Evolutionary conservation across 2,329 filamentous ascomycete genomes (phyloP).

Genomic region (Xylaria sp.): DNA sequence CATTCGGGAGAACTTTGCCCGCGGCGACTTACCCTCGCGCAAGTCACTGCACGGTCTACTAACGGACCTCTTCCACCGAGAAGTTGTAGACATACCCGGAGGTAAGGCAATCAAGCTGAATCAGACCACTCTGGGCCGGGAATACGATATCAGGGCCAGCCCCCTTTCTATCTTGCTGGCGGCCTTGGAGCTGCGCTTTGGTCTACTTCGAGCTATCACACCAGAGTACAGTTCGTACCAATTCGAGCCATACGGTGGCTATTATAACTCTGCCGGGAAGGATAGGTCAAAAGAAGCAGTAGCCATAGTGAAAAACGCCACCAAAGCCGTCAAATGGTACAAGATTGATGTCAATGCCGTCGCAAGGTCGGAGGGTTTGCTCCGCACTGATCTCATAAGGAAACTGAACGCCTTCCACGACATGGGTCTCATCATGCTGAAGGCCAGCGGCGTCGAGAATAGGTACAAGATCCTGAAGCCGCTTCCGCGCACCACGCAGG

Average conservation of each 20-base stretch:
- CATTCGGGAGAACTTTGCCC: slow-evolving; percentile 60
- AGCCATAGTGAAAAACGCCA: slow-evolving; percentile 47
- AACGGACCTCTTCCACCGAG: slow-evolving; percentile 51
- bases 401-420: slow-evolving; percentile 60
- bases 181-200: slow-evolving; percentile 61
- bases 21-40: slow-evolving; percentile 60
- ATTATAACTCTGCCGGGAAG: slow-evolving; percentile 35
- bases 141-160: slow-evolving; percentile 56
- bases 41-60: slow-evolving; percentile 52
- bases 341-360: slow-evolving; percentile 52
- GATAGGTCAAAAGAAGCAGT: slow-evolving; percentile 47
- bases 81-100: slow-evolving; percentile 36
- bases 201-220: slow-evolving; percentile 57
- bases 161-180: slow-evolving; percentile 59
- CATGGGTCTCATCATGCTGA: slow-evolving; percentile 51
- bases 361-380: slow-evolving; percentile 36
- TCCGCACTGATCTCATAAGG: slow-evolving; percentile 52
- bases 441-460: slow-evolving; percentile 54
- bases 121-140: slow-evolving; percentile 47
- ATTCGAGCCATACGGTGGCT: slow-evolving; percentile 44
- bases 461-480: slow-evolving; percentile 54
- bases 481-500: slow-evolving; percentile 46
- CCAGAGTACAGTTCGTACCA: slow-evolving; percentile 60
- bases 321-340: slow-evolving; percentile 46
- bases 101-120: slow-evolving; percentile 51